Base-by-base conservation (phyloP, 352 stramenopile genomes). In the Phytophthora idaei region DNA sequence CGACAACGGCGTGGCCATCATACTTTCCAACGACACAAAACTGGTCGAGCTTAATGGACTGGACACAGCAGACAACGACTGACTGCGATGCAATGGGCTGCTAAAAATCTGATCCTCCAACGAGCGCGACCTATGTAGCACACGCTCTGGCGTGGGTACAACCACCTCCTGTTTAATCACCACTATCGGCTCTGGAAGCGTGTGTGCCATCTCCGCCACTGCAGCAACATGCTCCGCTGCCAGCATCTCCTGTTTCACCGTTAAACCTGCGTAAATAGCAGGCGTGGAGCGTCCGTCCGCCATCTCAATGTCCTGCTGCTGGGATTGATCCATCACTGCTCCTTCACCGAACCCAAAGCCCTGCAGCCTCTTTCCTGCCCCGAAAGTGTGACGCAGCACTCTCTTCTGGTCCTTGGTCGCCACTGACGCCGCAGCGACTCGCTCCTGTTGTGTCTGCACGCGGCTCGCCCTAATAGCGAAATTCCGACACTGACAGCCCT, bases 351-450 rank as follows among this genome's bases (percentile, higher is more conserved):
- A 90, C 10, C 64, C 69, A 56, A 94, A 94, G 37, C 68, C 63
- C 37, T 78, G 69, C 5, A 76, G 58, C 12, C 72, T 81, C 31
- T 87, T 78, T 5, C 67, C 69, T 2, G 64, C 57, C 15, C 83
- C 83, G 39, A 93, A 90, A 36, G 80, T 91, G 8, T 85, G 83
- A 10, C 66, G 75, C 51, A 90, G 54, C 3, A 78, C 78, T 21
- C 71, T 77, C 6, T 77, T 81, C 42, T 86, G 83, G 37, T 77
- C 70, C 7, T 73, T 79, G 0, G 74, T 71, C 7, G 49, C 61
- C n/a, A 66, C 46, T 0, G 47, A 50, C 5, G 47, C 42, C 4
- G 25, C 58, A 17, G 27, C 57, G 8, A 64, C 53, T 42, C 36
- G 34, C 21, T 78, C 54, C 46, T 69, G 48, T 29, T 65, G 72